A percentile compares a stretch with the other conserved stretches of the same genome.
phyloP scores from a whole-genome alignment of 805 yeast genomes.

The Torulaspora microellipsoides region DNA sequence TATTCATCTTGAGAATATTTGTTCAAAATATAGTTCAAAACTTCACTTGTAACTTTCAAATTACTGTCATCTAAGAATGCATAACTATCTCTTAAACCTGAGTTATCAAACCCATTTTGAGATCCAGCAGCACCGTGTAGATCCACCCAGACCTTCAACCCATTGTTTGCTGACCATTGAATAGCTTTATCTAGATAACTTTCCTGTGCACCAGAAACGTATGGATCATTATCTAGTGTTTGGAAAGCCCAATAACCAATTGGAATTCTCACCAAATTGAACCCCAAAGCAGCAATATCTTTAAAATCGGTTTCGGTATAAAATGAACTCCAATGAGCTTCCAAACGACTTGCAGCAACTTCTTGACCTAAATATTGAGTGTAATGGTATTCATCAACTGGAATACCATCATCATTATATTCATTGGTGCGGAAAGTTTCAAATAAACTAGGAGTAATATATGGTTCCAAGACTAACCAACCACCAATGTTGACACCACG shows the following conservation, averaged over 20 bases:
- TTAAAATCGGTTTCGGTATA: conserved; percentile 67
- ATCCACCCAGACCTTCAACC: conserved; percentile 81
- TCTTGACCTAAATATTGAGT: conserved; percentile 56
- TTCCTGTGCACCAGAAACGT: conserved; percentile 70
- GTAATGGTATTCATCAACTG: conserved; percentile 81
- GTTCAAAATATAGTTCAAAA: conserved; percentile 48
- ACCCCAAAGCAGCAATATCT: conserved; percentile 54
- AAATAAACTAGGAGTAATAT: conserved; percentile 74
- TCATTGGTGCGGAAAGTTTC: conserved; percentile 41
- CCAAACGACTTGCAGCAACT: conserved; percentile 47
- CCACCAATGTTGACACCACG: conserved; percentile 81
- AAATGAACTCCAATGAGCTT: conserved; percentile 75
- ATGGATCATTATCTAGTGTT: conserved; percentile 64
- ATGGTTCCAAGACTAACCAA: conserved; percentile 84
- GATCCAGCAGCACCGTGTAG: conserved; percentile 96
- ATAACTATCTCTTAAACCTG: conserved; percentile 68
- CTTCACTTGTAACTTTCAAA: conserved; percentile 49
- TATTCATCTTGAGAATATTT: conserved; percentile 62
- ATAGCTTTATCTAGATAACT: conserved; percentile 70
- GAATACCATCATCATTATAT: conserved; percentile 41
- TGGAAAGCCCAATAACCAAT: conserved; percentile 93
- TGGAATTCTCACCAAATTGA: conserved; percentile 86
- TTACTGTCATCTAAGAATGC: conserved; percentile 51
- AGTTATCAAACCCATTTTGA: conserved; percentile 93
- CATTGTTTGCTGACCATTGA: conserved; percentile 61